These are phyloP conservation scores for Clavispora fructus DNA, from an alignment of 805 yeast species.

Conservation along the genomic window DNA sequence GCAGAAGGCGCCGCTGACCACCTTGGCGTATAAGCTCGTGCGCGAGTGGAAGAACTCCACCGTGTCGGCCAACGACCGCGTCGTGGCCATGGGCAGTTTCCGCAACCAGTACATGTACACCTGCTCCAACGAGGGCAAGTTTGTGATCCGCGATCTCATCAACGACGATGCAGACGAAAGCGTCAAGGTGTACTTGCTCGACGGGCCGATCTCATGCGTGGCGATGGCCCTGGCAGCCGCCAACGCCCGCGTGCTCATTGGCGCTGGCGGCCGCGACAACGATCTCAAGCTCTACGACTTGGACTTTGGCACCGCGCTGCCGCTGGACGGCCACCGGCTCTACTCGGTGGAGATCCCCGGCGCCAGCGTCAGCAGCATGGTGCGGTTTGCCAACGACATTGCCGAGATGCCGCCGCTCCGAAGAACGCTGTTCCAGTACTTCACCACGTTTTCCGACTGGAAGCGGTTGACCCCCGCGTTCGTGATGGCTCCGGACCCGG, in stretches of 20 bases:
- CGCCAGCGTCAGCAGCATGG: neutral
- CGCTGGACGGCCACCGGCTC: neutral
- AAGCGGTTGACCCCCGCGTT: neutral
- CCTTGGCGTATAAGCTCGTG: slow-evolving; percentile 14
- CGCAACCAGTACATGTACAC: slow-evolving; percentile 25
- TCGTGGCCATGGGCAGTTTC: slow-evolving; percentile 22
- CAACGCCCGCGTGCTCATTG: slow-evolving; percentile 13
- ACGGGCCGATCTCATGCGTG: slow-evolving; percentile 21
- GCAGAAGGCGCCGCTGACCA: neutral
- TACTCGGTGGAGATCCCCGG: slow-evolving; percentile 1
- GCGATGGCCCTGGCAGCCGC: slow-evolving; percentile 9
- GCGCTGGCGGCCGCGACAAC: slow-evolving; percentile 24
- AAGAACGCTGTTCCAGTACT: neutral
- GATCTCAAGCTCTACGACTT: slow-evolving; percentile 24
- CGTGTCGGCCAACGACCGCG: slow-evolving; percentile 15
- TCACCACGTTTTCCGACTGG: neutral
- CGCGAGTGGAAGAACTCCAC: slow-evolving; percentile 32
- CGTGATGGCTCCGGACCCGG: neutral
- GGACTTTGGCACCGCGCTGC: slow-evolving; percentile 3
- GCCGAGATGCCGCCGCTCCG: neutral
- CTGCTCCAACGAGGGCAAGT: slow-evolving; percentile 30
- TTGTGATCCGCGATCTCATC: slow-evolving; percentile 30
- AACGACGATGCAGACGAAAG: slow-evolving; percentile 31
- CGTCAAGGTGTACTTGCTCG: slow-evolving; percentile 21
- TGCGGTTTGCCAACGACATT: neutral